Evolutionary conservation across 306 rosid genomes (phyloP).

Genomic region (Geum urbanum): DNA sequence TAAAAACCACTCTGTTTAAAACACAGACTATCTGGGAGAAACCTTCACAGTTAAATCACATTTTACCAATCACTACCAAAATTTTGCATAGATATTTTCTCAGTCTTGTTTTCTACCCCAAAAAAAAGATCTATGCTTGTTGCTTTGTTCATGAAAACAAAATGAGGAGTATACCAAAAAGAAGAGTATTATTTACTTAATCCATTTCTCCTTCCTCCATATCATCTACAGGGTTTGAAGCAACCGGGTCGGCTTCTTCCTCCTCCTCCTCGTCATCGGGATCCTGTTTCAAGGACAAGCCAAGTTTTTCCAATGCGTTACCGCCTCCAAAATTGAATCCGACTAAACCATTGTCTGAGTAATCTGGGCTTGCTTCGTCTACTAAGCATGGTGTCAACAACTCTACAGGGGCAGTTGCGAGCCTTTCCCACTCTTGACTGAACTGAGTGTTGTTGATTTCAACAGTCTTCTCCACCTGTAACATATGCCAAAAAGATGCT

Average conservation of each 20-base stretch:
- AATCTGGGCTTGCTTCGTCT: conserved; percentile 68
- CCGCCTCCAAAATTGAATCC: conserved; percentile 64
- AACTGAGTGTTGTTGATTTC: conserved; percentile 72
- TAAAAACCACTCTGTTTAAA: no score
- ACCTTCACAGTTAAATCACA: not conserved
- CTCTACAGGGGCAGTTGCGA: conserved; percentile 53
- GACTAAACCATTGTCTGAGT: conserved; percentile 59
- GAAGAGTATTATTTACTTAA: conserved; percentile 25
- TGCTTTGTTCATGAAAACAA: conserved; percentile 19
- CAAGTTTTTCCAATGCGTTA: conserved; percentile 74
- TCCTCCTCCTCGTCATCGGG: conserved; percentile 67
- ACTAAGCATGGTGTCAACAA: conserved; percentile 56
- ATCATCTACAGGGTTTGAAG: conserved; percentile 51
- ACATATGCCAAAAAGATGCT: conserved; percentile 25
- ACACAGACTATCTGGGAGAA: not conserved
- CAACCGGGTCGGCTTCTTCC: conserved; percentile 52
- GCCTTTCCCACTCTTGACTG: conserved; percentile 78
- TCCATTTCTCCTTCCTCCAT: conserved; percentile 85
- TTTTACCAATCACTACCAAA: not conserved
- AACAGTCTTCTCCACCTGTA: conserved; percentile 82
- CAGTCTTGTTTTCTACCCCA: not conserved
- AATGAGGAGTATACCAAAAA: not conserved
- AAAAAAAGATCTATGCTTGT: conserved; percentile 2
- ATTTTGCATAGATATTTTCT: conserved; percentile 5
- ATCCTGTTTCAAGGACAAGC: conserved; percentile 57